Base-by-base conservation (phyloP, 306 rosid species). In the Glycine latifolia region DNA sequence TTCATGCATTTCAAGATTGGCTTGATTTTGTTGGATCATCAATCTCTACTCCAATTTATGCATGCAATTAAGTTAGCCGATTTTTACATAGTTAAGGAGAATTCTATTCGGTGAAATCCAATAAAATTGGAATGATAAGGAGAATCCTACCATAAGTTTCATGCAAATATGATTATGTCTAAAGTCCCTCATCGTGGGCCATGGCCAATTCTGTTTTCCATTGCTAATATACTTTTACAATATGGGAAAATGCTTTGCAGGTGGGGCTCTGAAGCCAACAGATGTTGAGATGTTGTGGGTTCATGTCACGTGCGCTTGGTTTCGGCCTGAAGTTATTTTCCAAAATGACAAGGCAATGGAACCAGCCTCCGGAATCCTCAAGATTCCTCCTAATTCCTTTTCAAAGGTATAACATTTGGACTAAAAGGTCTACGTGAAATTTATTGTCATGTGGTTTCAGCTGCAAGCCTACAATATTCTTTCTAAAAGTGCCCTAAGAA, bases 251-350 rank as follows among this genome's bases (percentile, higher is more conserved):
- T 77, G 47, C 62, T 78, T 73, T 82, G 33, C 82, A 95, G 99
- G 99, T 69, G 99, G 99, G 73, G 97, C 99, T 49, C 71, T 95
- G 79, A 95, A 95, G 95, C 97, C 97, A 76, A 93, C 97, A 15
- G 97, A 95, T 68, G 89, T 91, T 20, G 97, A 90, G 75, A 73
- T 76, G 82, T 81, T 90, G 66, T 95, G 99, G 99, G 92, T 90
- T 87, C 99, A 95, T 79, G 89, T 95, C 77, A 87, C 97, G 37
- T 95, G 99, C 20, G 97, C 97, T 86, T 95, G 99, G 99, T 92
- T 95, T 84, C 91, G 67, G 69, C 99, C 92, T 66, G 97, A 87
- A 91, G 89, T 95, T 86, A 84, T 79, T 85, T 95, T 93, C 91
- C 75, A 72, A 84, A 85, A 95, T 80, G 89, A 91, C 1, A 93